phyloP scores from a whole-genome alignment of 495 filamentous ascomycete species.

The Aspergillus campestris region DNA sequence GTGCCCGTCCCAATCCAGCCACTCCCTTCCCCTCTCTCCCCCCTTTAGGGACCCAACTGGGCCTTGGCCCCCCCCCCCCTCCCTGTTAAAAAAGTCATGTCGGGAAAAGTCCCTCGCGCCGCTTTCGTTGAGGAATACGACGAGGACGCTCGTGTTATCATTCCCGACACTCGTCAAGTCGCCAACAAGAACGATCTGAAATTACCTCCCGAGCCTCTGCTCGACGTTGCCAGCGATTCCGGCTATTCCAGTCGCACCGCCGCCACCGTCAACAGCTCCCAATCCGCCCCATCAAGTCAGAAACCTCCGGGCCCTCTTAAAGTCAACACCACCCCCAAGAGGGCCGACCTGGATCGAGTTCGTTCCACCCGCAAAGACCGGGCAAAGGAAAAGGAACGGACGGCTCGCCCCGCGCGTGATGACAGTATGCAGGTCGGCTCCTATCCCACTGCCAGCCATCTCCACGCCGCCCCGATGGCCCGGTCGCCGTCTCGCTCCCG shows the following conservation, averaged over 20 bases:
- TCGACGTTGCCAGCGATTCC: slow-evolving; percentile 51
- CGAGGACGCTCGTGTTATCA: slow-evolving; percentile 39
- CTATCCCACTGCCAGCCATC: slow-evolving; percentile 22
- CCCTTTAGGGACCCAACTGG: slow-evolving; percentile 15
- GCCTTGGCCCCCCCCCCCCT: slow-evolving; percentile 15
- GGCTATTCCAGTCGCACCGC: slow-evolving; percentile 58
- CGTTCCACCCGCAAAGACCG: slow-evolving; percentile 27
- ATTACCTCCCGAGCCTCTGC: slow-evolving; percentile 23
- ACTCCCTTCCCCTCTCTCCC: slow-evolving; percentile 6
- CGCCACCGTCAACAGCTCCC: slow-evolving; percentile 46
- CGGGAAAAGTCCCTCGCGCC: slow-evolving; percentile 29
- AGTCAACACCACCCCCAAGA: slow-evolving; percentile 27
- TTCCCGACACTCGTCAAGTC: slow-evolving; percentile 41
- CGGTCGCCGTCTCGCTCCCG: slow-evolving; percentile 30
- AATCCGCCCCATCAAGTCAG: slow-evolving; percentile 43
- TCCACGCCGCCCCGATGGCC: slow-evolving; percentile 17
- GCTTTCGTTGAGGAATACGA: slow-evolving; percentile 52
- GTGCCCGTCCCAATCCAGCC: slow-evolving; percentile 10
- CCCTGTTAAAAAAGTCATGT: slow-evolving; percentile 23
- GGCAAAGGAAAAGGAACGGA: slow-evolving; percentile 24
- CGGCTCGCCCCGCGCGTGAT: slow-evolving; percentile 19
- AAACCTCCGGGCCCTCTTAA: slow-evolving; percentile 36
- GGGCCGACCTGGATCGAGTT: slow-evolving; percentile 23
- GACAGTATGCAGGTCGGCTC: slow-evolving; percentile 34
- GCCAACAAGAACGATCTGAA: slow-evolving; percentile 45